Base-by-base conservation (phyloP, 2,329 filamentous ascomycete species). In the Fusarium agapanthi region DNA sequence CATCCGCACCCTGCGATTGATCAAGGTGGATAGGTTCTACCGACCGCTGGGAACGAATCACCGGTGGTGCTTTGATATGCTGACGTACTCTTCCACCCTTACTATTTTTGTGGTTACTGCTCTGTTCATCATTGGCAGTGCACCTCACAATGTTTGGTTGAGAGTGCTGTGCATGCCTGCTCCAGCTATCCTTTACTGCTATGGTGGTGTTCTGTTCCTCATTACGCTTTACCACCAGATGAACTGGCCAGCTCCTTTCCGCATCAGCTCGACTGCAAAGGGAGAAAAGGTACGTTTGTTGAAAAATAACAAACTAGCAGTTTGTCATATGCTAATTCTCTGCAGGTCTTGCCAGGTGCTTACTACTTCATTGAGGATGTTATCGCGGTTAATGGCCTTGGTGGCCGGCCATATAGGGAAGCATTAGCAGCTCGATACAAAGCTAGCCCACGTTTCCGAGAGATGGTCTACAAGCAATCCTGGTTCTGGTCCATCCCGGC, bases 321-420 rank as follows among this genome's bases (percentile, higher is more conserved):
- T 12, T 24, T 30, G 7, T 13, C 20, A 7, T 8, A n/a, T 65
- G 10, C 85, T 84, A 60, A 77, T 50, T 3, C 18, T 44, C 10
- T 41, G 2, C n/a, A 83, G 78, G 87, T 91, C 64, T 85, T 87
- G 7, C 91, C 91, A 1, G 86, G 88, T 6, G 85, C 88, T 4
- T 90, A 91, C 73, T 91, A 90, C 55, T 84, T 92, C 35, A 88
- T 92, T 32, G 91, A 93, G 79, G 91, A 93, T 74, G 86, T 92
- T 30, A 86, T 91, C 20, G 90, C 89, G 9, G 91, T 93, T 44
- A 91, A 92, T 76, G 90, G 89, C 26, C 87, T 85, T 7, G 90
- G 88, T 15, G 82, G 82, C n/a, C 79, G 81, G 40, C 82, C 82
- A 1, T 85, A 81, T 48, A 80, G 83, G 47, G 82, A 84, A 60